Conservation (phyloP, 2,329 filamentous ascomycete genomes). For the Zymoseptoria ardabiliae region DNA sequence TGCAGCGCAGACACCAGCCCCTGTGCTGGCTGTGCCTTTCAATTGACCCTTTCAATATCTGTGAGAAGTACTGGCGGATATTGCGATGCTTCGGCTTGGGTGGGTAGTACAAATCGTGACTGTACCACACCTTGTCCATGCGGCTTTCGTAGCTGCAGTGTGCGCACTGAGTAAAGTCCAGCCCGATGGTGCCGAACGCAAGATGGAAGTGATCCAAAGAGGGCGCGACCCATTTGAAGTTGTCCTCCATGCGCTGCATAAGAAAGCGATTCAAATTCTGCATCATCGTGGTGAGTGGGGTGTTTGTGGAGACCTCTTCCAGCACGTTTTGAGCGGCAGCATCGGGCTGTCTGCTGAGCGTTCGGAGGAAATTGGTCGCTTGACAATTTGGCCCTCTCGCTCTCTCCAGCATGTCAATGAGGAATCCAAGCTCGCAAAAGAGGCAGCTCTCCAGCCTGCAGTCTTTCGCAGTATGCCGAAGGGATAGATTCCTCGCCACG, state of each 20-base stretch:
- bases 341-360: slow-evolving; percentile 75
- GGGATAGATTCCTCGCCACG: slow-evolving; percentile 74
- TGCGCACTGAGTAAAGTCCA: slow-evolving; percentile 71
- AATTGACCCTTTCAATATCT: slow-evolving; percentile 85
- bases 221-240: slow-evolving; percentile 58
- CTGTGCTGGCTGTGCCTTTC: slow-evolving; percentile 82
- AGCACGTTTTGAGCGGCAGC: slow-evolving; percentile 70
- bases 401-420: slow-evolving; percentile 98
- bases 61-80: slow-evolving; percentile 57
- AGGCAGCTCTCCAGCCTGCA: slow-evolving; percentile 80
- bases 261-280: slow-evolving; percentile 82
- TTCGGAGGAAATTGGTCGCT: slow-evolving; percentile 88
- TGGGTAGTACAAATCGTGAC: slow-evolving; percentile 82
- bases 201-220: slow-evolving; percentile 59
- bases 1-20: slow-evolving; percentile 89
- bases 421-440: slow-evolving; percentile 86
- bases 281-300: slow-evolving; percentile 70
- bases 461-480: slow-evolving; percentile 79
- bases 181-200: slow-evolving; percentile 62
- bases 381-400: slow-evolving; percentile 91
- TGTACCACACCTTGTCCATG: slow-evolving; percentile 67
- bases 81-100: slow-evolving; percentile 30
- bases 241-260: slow-evolving; percentile 59
- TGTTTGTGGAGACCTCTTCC: slow-evolving; percentile 71
- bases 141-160: slow-evolving; percentile 83